Evolutionary conservation across 257 asterid genomes (phyloP), one percentile per base, ranked within the genome.

Genomic region (Catharanthus roseus): DNA sequence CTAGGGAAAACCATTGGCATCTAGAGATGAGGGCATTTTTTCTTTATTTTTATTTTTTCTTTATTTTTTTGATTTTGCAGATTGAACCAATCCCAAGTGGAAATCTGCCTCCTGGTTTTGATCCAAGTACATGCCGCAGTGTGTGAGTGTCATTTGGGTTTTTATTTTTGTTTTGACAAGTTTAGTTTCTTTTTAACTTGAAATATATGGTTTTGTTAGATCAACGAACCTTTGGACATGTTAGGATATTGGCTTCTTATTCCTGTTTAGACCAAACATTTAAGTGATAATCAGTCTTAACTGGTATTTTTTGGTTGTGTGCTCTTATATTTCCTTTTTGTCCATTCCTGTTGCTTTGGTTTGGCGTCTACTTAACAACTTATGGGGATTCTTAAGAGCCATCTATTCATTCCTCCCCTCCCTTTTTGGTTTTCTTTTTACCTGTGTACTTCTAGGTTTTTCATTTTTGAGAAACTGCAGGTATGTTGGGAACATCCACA

Each of bases 91-190:
- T 93, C 70, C 92, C 96, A 79, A 93, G 97, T 87, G 97, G 98
- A 81, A 93, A 93, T 89, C 84, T 93, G 79, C 97, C 98, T 84
- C 97, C 98, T 80, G 96, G 98, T 70, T 93, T 93, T 82, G 97
- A 93, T 84, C 97, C 97, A 82, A 90, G 82, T 84, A 84, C 97
- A 78, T 90, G 98, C 91, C 93, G 96, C 85, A 93, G 97, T 76
- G 97, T 93, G 97, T 93, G 91, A 90, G 98, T 90, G 86, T 82
- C 69, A 75, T 77, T 79, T 67, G 67, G 80, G 62, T 68, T 7
- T 33, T 70, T 47, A n/a, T 19, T 72, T 71, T 65, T 70, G 45
- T 31, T 11, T 4, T 18, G 24, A 10, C 24, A 34, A 13, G 2
- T 47, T 18, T 54, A 13, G 28, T 34, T 15, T 56, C 29, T 31